Conservation (phyloP, 2,329 filamentous ascomycete genomes). For the Ilyonectria destructans region DNA sequence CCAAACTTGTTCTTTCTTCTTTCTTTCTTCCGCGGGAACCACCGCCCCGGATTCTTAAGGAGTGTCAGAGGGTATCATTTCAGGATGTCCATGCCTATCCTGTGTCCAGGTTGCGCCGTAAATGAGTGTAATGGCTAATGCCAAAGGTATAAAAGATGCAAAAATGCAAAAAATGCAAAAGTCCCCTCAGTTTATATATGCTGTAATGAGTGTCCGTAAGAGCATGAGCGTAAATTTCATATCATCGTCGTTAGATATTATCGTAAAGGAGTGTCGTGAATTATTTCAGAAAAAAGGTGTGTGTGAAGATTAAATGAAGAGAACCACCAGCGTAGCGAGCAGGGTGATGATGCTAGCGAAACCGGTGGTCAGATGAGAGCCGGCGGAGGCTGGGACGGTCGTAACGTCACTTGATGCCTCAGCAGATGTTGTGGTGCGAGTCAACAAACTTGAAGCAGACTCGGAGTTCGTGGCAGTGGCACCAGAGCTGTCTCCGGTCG, state of each 20-base stretch:
- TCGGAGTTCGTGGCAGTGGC: constrained; percentile 4
- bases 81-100: constrained; percentile 36
- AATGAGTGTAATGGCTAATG: constrained; percentile 44
- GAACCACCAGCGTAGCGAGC: constrained; percentile 40
- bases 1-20: background rate
- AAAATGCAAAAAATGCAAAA: constrained; percentile 23
- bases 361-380: constrained; percentile 38
- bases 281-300: constrained; percentile 17
- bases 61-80: constrained; percentile 47
- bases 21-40: constrained; percentile 1
- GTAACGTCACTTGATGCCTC: constrained; percentile 35
- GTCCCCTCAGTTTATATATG: constrained; percentile 25
- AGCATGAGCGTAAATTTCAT: constrained; percentile 36
- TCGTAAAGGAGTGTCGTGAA: constrained; percentile 49
- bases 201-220: constrained; percentile 42
- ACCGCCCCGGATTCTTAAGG: constrained; percentile 36
- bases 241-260: constrained; percentile 41
- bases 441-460: constrained; percentile 34
- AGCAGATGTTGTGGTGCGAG: constrained; percentile 39
- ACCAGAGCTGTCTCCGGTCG: background rate
- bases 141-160: constrained; percentile 28
- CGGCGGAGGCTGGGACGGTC: constrained; percentile 38
- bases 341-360: constrained; percentile 41
- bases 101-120: constrained; percentile 41
- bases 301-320: constrained; percentile 43